Conservation (phyloP, 768 basidiomycete genomes). For the Tremella mesenterica region DNA sequence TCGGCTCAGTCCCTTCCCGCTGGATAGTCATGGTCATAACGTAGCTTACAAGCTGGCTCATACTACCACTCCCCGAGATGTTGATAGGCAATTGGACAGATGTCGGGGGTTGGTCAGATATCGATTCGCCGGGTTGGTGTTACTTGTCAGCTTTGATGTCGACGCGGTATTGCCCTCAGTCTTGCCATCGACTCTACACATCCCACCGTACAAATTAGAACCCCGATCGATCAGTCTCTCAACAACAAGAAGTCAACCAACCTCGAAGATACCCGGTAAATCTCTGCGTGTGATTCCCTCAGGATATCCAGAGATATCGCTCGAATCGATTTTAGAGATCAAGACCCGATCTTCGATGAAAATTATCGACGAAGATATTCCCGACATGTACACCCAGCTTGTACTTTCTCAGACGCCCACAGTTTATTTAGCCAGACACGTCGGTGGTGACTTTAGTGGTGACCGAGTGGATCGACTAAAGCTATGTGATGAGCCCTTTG, state of each 20-base stretch:
- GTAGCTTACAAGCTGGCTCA: neutral
- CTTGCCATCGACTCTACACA: neutral
- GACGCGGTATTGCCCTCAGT: neutral
- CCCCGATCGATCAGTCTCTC: neutral
- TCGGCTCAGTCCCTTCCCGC: neutral
- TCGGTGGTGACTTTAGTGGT: neutral
- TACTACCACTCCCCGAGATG: neutral
- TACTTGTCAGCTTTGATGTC: neutral
- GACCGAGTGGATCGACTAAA: neutral
- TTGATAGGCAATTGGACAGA: too few species aligned
- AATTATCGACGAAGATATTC: neutral
- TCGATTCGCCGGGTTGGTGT: neutral
- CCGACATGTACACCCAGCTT: neutral
- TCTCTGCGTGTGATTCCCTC: neutral
- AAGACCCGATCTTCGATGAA: neutral
- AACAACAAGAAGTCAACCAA: too few species aligned
- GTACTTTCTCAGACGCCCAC: neutral
- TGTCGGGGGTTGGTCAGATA: constrained; percentile 3
- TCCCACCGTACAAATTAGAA: neutral
- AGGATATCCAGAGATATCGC: neutral
- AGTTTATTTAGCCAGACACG: neutral
- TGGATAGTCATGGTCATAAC: neutral
- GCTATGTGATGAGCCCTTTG: neutral
- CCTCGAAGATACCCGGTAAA: too few species aligned
- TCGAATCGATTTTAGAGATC: neutral